Evolutionary conservation across 2,329 filamentous ascomycete genomes (phyloP), one percentile per base, ranked within the genome.

Genomic region (Polytolypa hystricis): DNA sequence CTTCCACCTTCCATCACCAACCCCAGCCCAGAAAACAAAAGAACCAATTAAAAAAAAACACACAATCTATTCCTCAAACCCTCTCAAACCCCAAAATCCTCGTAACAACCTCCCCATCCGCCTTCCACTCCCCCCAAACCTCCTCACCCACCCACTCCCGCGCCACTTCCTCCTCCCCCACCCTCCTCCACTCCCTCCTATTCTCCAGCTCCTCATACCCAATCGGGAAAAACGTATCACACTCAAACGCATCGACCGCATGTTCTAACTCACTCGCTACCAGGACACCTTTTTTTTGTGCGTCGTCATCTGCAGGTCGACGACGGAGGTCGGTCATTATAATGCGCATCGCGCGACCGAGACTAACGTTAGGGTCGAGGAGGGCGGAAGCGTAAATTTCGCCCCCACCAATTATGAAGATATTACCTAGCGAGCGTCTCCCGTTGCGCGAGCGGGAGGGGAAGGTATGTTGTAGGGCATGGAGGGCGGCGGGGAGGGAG

Each of bases 321-420:
- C 50, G 52, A 32, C 54, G 49, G 30, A 64, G 52, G 47, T 61
- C 53, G 23, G 61, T 63, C 60, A 63, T 57, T 15, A 64, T 51
- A 44, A 64, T 54, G 37, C 61, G 43, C 25, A 63, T 39, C 15
- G 45, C 29, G 41, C 37, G n/a, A n/a, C n/a, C n/a, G 16, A 14
- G 9, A 8, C 47, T 62, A 3, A 17, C 21, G 8, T 39, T 17
- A 6, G 26, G 11, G 20, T 34, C 28, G 29, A 55, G 38, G 52
- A 96, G 65, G 10, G 84, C 79, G 15, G 78, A 72, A 26, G 65
- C 67, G 60, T 96, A 98, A 46, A 96, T 79, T 62, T 86, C 81
- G 38, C 77, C 82, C 4, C 91, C 91, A 16, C 91, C 91, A 50
- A 98, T 95, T 29, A 96, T 74, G 58, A 87, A 96, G 3, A 85